A percentile compares a stretch with the other conserved stretches of the same genome.
Conservation (phyloP, 495 filamentous ascomycete species). For the Penicillium cataractarum region DNA sequence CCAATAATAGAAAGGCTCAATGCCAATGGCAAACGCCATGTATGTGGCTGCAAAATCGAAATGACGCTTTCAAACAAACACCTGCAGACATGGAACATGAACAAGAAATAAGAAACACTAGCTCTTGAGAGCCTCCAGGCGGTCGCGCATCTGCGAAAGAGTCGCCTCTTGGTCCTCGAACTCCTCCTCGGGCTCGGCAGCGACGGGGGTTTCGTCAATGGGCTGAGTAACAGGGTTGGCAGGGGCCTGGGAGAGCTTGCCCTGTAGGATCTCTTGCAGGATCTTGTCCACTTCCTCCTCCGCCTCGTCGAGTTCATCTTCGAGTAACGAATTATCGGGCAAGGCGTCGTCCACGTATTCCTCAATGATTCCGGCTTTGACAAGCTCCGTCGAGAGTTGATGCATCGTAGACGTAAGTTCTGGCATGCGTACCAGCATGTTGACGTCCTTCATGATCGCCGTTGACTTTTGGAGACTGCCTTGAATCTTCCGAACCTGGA, state of each 20-base stretch:
- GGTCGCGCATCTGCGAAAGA: constrained; percentile 89
- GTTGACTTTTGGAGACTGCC: constrained; percentile 85
- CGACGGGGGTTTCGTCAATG: constrained; percentile 52
- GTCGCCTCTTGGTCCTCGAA: constrained; percentile 85
- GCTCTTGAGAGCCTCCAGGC: constrained; percentile 90
- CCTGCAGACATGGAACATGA: background rate
- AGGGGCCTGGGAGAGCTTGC: constrained; percentile 70
- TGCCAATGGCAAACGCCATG: background rate
- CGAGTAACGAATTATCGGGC: constrained; percentile 69
- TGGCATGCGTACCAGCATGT: constrained; percentile 79
- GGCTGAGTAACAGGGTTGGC: constrained; percentile 52
- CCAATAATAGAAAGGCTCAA: constrained; percentile 12
- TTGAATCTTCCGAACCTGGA: constrained; percentile 94
- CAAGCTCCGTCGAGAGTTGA: constrained; percentile 83
- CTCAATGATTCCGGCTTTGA: constrained; percentile 95
- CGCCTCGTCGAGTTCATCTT: constrained; percentile 86
- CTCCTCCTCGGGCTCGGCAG: constrained; percentile 54
- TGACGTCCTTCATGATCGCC: constrained; percentile 97
- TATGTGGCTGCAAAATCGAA: constrained; percentile 5
- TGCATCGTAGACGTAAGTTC: constrained; percentile 89
- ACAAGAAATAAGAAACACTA: constrained; percentile 40
- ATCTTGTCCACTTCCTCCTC: constrained; percentile 93
- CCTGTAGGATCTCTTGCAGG: constrained; percentile 83
- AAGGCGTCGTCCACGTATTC: constrained; percentile 91
- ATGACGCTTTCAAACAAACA: constrained; percentile 4